A percentile compares a stretch with the other conserved stretches of the same genome.
These are phyloP conservation scores for Pneumocystis oryctolagi DNA, from an alignment of 1,139 yeast genomes.

Conservation along the genomic window DNA sequence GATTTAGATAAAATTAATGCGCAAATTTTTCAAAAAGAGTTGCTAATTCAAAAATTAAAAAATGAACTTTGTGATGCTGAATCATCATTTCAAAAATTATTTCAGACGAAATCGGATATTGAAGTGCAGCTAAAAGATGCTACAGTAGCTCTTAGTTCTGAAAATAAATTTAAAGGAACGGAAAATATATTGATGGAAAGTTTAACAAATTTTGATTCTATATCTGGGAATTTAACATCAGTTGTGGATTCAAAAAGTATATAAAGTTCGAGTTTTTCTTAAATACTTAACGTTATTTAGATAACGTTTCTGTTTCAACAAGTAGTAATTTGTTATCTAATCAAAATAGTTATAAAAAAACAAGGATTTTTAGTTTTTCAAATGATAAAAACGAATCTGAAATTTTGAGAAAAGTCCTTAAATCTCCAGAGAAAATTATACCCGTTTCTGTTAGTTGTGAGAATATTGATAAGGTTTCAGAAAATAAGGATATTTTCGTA, in stretches of 20 bases:
- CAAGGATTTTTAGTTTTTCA: background rate
- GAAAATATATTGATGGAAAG: background rate
- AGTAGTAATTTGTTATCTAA: background rate
- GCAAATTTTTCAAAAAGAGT: background rate
- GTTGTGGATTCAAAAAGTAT: background rate
- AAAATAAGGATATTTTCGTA: background rate
- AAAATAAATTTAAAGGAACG: background rate
- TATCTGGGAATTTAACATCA: background rate
- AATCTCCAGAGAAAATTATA: background rate
- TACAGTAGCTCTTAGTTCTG: background rate
- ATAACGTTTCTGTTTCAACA: background rate
- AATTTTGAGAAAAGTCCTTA: background rate
- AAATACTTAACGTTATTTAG: background rate
- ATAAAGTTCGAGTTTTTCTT: background rate
- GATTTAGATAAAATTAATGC: background rate
- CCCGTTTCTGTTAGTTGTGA: background rate
- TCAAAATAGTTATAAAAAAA: background rate
- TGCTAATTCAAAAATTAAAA: background rate
- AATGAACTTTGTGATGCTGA: background rate
- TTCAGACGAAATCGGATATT: background rate
- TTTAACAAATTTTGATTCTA: background rate
- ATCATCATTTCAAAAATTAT: background rate
- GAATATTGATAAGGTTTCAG: background rate
- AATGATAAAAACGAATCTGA: background rate
- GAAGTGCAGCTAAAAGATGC: background rate